Evolutionary conservation across 495 filamentous ascomycete genomes (phyloP).

Genomic region (Penicillium riverlandense): DNA sequence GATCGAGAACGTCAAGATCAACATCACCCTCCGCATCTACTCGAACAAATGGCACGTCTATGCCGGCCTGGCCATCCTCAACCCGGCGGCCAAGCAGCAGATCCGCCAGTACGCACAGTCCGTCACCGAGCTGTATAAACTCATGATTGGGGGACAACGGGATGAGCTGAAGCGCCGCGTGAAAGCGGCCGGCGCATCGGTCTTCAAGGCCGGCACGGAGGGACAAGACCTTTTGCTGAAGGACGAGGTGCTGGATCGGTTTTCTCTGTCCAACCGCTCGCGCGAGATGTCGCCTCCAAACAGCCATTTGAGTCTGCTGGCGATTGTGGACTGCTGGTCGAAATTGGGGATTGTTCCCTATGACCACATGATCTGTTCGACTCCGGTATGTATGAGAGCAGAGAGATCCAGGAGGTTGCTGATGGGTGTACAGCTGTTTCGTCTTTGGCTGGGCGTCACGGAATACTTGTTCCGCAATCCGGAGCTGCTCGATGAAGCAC

Average conservation of each 20-base stretch:
- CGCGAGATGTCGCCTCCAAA: slow-evolving; percentile 65
- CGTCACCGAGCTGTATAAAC: slow-evolving; percentile 90
- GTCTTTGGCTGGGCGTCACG: slow-evolving; percentile 94
- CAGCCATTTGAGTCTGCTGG: slow-evolving; percentile 85
- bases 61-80: slow-evolving; percentile 92
- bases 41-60: slow-evolving; percentile 99
- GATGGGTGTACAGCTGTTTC: slow-evolving; percentile 60
- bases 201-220: slow-evolving; percentile 57
- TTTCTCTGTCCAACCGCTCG: slow-evolving; percentile 62
- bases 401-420: slow-evolving; percentile 1
- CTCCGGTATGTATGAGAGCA: slow-evolving; percentile 52
- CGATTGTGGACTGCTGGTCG: slow-evolving; percentile 99
- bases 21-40: slow-evolving; percentile 94
- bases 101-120: slow-evolving; percentile 89
- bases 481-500: slow-evolving; percentile 73
- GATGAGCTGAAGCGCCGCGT: slow-evolving; percentile 77
- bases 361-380: slow-evolving; percentile 99
- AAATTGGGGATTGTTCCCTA: slow-evolving; percentile 89
- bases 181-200: slow-evolving; percentile 66
- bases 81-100: slow-evolving; percentile 83
- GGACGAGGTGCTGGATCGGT: slow-evolving; percentile 81
- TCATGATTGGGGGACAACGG: slow-evolving; percentile 81
- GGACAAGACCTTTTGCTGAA: slow-evolving; percentile 63
- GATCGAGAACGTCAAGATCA: slow-evolving; percentile 99
- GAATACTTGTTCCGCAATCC: slow-evolving; percentile 91